These are phyloP conservation scores for Dictyostelium capitatum DNA, from an alignment of 78 protist genomes.

Conservation along the genomic window DNA sequence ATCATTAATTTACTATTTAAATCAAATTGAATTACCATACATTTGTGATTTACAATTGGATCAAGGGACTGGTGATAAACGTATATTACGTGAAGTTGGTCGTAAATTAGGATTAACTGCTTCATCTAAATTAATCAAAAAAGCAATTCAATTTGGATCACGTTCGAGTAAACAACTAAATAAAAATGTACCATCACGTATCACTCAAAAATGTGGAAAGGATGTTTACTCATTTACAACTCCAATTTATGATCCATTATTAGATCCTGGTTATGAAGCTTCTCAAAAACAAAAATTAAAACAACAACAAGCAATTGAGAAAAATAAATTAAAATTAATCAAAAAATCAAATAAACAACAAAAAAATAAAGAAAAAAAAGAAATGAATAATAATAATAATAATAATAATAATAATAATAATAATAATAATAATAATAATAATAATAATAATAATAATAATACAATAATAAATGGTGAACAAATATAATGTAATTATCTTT, in stretches of 20 bases:
- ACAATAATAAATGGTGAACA: neutral
- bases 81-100: constrained; percentile 51
- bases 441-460: neutral
- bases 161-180: constrained; percentile 64
- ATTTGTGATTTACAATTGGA: constrained; percentile 70
- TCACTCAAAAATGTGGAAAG: constrained; percentile 68
- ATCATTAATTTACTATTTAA: constrained; percentile 46
- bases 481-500: neutral
- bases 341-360: constrained; percentile 4
- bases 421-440: neutral
- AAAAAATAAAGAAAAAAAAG: neutral
- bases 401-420: neutral
- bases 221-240: constrained; percentile 31
- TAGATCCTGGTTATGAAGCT: constrained; percentile 23
- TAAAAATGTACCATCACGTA: constrained; percentile 47
- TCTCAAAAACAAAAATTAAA: constrained; percentile 11
- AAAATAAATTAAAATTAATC: neutral
- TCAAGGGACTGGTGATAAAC: constrained; percentile 85
- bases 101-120: constrained; percentile 50
- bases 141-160: constrained; percentile 92
- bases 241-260: constrained; percentile 49
- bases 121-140: constrained; percentile 68
- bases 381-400: neutral
- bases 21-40: constrained; percentile 30
- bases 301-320: constrained; percentile 4